A percentile compares a stretch with the other conserved stretches of the same genome.
phyloP scores from a whole-genome alignment of 2,329 filamentous ascomycete species.

The Claviceps arundinis region DNA sequence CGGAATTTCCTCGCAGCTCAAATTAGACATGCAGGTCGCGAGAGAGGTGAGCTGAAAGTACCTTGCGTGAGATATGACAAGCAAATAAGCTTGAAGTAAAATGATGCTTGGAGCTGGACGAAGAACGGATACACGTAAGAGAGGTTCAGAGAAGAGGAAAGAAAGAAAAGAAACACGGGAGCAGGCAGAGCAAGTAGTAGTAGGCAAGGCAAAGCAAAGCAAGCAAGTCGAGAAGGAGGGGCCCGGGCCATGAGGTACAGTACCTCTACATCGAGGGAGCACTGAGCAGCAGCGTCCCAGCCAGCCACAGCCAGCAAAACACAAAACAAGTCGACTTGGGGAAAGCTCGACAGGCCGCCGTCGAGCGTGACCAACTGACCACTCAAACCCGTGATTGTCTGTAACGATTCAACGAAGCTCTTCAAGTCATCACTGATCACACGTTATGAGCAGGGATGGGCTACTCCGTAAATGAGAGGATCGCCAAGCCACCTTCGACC shows the following conservation, averaged over 20 bases:
- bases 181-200: conserved; percentile 2
- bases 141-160: background rate
- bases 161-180: conserved; percentile 3
- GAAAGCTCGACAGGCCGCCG: background rate
- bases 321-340: background rate
- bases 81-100: conserved; percentile 6
- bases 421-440: background rate
- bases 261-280: background rate
- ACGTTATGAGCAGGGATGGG: background rate
- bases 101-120: conserved; percentile 4
- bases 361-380: background rate
- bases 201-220: conserved; percentile 2
- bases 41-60: background rate
- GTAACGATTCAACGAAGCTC: background rate
- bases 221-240: conserved; percentile 5
- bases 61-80: conserved; percentile 3
- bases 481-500: background rate
- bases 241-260: background rate
- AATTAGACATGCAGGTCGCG: background rate
- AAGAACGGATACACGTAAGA: conserved; percentile 4
- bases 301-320: background rate
- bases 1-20: background rate
- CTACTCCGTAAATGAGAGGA: background rate
- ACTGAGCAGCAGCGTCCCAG: background rate
- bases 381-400: background rate